A percentile compares a stretch with the other conserved stretches of the same genome.
phyloP scores from a whole-genome alignment of 139 green algal species.

The Volvox africanus region DNA sequence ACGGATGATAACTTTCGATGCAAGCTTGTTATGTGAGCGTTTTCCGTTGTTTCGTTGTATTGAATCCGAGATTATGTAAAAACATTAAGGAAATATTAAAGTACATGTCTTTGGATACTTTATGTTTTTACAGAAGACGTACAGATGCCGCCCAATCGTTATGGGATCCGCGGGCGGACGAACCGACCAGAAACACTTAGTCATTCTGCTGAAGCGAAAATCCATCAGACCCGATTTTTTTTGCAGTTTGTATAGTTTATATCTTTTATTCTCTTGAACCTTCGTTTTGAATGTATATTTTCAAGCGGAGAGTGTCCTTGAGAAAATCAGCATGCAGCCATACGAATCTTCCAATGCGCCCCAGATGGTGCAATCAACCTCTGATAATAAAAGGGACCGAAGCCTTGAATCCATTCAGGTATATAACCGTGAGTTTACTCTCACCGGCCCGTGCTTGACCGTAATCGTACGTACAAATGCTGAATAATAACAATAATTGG shows the following conservation, averaged over 20 bases:
- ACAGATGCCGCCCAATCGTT: neutral
- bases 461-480: neutral
- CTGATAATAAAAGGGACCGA: neutral
- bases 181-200: neutral
- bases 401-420: neutral
- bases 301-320: too few species aligned
- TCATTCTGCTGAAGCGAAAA: neutral
- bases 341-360: too few species aligned
- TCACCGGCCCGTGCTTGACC: too few species aligned
- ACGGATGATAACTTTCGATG: neutral
- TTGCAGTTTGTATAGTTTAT: too few species aligned
- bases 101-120: neutral
- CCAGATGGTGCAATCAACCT: too few species aligned
- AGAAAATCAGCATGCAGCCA: too few species aligned
- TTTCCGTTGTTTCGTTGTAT: neutral
- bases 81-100: neutral
- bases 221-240: neutral
- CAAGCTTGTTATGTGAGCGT: too few species aligned
- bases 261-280: too few species aligned
- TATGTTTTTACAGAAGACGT: neutral
- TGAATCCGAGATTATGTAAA: neutral
- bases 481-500: neutral
- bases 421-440: neutral
- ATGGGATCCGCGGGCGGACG: neutral
- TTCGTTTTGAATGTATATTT: too few species aligned